phyloP scores from a whole-genome alignment of 1,284 basidiomycete species.

The Golubevia pallescens region DNA sequence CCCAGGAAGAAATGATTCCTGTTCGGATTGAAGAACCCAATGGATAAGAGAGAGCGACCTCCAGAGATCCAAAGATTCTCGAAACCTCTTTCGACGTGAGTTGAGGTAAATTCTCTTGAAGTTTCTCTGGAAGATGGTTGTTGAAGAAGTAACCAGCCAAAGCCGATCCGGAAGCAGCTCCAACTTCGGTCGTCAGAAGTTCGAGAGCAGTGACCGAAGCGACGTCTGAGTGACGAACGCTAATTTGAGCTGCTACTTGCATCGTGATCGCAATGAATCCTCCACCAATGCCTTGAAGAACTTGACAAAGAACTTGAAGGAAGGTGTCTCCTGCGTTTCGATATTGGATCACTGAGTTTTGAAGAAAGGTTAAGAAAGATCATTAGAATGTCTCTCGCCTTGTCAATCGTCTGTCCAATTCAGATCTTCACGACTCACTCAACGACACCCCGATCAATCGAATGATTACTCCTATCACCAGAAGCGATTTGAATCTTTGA shows the following conservation, averaged over 20 bases:
- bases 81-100: conserved; percentile 51
- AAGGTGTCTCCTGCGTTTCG: conserved; percentile 72
- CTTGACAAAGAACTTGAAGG: conserved; percentile 64
- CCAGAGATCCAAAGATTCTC: conserved; percentile 50
- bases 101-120: conserved; percentile 68
- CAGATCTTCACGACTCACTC: conserved; percentile 26
- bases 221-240: conserved; percentile 76
- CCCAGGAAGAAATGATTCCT: conserved; percentile 62
- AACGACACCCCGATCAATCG: conserved; percentile 72
- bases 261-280: conserved; percentile 76
- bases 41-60: conserved; percentile 59
- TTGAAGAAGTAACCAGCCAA: conserved; percentile 71
- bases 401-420: no score
- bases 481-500: conserved; percentile 72
- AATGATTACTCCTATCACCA: conserved; percentile 74
- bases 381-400: background rate
- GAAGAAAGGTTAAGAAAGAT: no score
- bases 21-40: conserved; percentile 42
- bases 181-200: conserved; percentile 79
- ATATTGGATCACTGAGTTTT: conserved; percentile 64
- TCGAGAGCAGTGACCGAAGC: conserved; percentile 82
- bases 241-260: conserved; percentile 79
- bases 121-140: conserved; percentile 70
- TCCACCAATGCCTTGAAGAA: conserved; percentile 79
- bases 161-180: conserved; percentile 75